Evolutionary conservation across 179 eudicot species (phyloP).

Genomic region (Amaranthus tricolor): DNA sequence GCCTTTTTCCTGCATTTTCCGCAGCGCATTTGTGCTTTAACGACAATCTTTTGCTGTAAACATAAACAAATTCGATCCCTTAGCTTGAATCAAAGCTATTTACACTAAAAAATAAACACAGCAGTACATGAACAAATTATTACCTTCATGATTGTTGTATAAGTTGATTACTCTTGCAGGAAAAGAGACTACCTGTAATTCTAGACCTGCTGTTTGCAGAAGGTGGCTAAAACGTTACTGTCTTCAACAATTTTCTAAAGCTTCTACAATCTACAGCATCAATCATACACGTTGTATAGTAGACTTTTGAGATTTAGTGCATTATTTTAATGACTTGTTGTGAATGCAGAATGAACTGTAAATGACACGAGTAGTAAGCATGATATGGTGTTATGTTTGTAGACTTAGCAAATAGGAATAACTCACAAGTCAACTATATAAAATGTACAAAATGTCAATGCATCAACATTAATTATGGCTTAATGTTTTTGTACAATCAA

Average conservation of each 20-base stretch:
- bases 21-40: constrained; percentile 28
- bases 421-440: no score
- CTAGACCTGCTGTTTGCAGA: not conserved
- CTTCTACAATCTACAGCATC: constrained; percentile 2
- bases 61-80: not conserved
- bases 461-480: no score
- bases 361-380: no score
- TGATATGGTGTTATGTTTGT: no score
- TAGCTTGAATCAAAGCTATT: not conserved
- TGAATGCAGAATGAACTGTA: no score
- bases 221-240: not conserved
- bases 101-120: not conserved
- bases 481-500: no score
- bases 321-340: not conserved
- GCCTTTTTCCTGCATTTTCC: constrained; percentile 36
- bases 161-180: not conserved
- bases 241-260: no score
- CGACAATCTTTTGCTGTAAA: constrained; percentile 37
- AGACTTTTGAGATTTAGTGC: constrained; percentile 5
- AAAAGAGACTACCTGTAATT: not conserved
- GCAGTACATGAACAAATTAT: not conserved
- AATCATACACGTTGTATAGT: constrained; percentile 15
- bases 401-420: no score
- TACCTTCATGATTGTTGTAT: not conserved
- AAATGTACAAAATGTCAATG: no score